Conservation (phyloP, 257 asterid species). For the Rehmannia glutinosa region DNA sequence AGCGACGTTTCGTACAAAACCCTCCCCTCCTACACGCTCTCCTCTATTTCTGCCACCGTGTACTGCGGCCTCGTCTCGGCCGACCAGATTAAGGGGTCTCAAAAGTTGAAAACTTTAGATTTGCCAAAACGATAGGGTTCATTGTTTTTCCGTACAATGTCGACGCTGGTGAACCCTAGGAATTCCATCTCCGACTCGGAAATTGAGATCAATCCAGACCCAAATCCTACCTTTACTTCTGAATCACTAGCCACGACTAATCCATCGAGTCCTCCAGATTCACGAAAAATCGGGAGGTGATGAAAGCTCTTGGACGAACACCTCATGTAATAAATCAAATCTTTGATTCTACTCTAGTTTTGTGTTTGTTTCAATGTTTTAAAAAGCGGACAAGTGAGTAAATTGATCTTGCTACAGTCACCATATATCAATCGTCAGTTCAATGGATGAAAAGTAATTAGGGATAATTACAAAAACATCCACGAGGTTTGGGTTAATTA, state of each 20-base stretch:
- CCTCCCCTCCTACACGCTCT: slow-evolving; percentile 83
- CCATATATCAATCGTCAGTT: too few species aligned
- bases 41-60: slow-evolving; percentile 47
- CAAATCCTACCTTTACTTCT: slow-evolving; percentile 21
- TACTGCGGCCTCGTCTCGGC: slow-evolving; percentile 79
- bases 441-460: too few species aligned
- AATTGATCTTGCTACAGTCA: too few species aligned
- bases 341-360: too few species aligned
- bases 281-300: too few species aligned
- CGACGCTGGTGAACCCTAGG: slow-evolving; percentile 39
- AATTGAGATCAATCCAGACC: slow-evolving; percentile 22
- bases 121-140: slow-evolving; percentile 26
- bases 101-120: background rate
- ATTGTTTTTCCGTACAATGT: slow-evolving; percentile 29
- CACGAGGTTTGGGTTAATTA: too few species aligned
- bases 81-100: slow-evolving; percentile 49
- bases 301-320: too few species aligned
- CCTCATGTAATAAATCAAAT: too few species aligned
- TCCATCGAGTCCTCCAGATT: slow-evolving; percentile 50
- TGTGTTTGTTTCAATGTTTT: too few species aligned
- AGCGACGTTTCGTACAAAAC: slow-evolving; percentile 54
- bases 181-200: slow-evolving; percentile 45
- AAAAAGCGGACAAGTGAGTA: too few species aligned
- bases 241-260: slow-evolving; percentile 28
- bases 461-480: too few species aligned